Conservation (phyloP, 352 stramenopile species). For the Pseudoperonospora humuli region DNA sequence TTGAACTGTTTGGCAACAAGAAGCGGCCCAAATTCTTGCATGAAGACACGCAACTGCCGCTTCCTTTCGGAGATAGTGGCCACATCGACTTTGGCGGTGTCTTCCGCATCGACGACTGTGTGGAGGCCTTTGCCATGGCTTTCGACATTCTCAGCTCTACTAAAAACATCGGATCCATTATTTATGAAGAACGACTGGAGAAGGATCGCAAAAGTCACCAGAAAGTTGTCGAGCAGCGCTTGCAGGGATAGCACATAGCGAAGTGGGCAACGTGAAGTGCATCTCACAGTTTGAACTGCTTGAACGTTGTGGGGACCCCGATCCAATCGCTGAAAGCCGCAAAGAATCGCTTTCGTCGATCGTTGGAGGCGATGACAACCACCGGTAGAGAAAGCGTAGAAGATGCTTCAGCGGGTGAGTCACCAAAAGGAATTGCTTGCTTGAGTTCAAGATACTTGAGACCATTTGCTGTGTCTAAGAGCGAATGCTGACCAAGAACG, state of each 20-base stretch:
- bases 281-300: conserved; percentile 30
- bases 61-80: conserved; percentile 31
- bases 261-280: background rate
- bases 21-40: conserved; percentile 42
- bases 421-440: conserved; percentile 17
- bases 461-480: background rate
- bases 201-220: conserved; percentile 29
- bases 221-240: conserved; percentile 10
- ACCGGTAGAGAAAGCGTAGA: conserved; percentile 14
- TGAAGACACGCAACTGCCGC: conserved; percentile 35
- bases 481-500: conserved; percentile 4
- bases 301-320: conserved; percentile 24
- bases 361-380: conserved; percentile 5
- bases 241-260: background rate
- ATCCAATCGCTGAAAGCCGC: conserved; percentile 28
- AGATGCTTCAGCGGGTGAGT: conserved; percentile 8
- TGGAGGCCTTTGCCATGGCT: conserved; percentile 63
- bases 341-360: conserved; percentile 23
- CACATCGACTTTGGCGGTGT: conserved; percentile 50
- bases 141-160: conserved; percentile 47
- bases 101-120: conserved; percentile 58
- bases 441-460: conserved; percentile 38
- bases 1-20: conserved; percentile 62
- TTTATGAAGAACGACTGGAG: conserved; percentile 52
- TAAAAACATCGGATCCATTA: conserved; percentile 40